Evolutionary conservation across 495 filamentous ascomycete genomes (phyloP).

Genomic region (Penicillium samsonianum): DNA sequence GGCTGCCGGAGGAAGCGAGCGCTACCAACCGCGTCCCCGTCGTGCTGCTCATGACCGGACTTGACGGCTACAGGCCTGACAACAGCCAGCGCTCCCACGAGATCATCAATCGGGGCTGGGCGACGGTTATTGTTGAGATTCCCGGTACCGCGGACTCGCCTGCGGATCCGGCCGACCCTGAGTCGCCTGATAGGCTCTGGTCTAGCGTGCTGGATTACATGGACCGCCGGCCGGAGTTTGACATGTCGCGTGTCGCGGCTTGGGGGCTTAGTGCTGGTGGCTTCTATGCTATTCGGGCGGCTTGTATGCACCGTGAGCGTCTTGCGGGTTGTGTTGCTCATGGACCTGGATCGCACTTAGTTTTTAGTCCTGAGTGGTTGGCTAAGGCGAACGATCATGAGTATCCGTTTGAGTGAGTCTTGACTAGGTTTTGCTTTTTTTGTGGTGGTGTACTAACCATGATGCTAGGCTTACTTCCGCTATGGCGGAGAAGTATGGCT

Average conservation of each 20-base stretch:
- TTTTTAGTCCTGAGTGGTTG: conserved; percentile 67
- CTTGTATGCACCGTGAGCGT: conserved; percentile 64
- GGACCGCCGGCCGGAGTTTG: conserved; percentile 55
- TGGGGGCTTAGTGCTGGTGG: conserved; percentile 78
- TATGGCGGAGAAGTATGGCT: conserved; percentile 73
- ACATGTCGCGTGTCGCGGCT: conserved; percentile 60
- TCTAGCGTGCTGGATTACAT: conserved; percentile 69
- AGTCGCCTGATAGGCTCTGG: conserved; percentile 53
- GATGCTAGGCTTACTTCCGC: conserved; percentile 57
- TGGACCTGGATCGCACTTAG: conserved; percentile 71
- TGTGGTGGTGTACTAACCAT: conserved; percentile 7
- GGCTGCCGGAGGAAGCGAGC: conserved; percentile 51
- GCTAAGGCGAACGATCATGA: conserved; percentile 68
- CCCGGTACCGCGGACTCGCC: conserved; percentile 81
- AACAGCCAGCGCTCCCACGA: conserved; percentile 71
- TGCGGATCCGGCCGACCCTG: conserved; percentile 57
- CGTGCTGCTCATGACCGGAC: conserved; percentile 71
- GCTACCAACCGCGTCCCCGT: conserved; percentile 51
- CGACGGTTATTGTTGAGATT: conserved; percentile 66
- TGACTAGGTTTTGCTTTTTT: neutral
- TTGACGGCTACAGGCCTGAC: conserved; percentile 79
- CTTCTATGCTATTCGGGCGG: conserved; percentile 73
- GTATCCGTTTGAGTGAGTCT: conserved; percentile 69
- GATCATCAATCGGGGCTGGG: conserved; percentile 63
- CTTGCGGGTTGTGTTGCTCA: conserved; percentile 66